Evolutionary conservation across 129 eudicot species (phyloP).

Genomic region (Arctium lappa): DNA sequence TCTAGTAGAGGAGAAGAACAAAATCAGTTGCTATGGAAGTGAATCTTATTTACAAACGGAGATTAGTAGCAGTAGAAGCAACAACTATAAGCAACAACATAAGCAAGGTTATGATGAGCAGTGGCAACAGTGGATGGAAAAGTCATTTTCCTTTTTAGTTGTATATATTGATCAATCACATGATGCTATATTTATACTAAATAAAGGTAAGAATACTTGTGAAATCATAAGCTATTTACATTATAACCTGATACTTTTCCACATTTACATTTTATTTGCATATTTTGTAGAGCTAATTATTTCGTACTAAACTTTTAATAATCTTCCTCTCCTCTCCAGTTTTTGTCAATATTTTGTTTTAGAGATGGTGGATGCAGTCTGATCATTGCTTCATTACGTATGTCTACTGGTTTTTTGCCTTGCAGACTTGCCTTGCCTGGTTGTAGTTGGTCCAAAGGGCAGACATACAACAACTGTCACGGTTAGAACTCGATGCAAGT

Average conservation of each 20-base stretch:
- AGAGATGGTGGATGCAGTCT: not conserved
- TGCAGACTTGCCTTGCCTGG: constrained; percentile 71
- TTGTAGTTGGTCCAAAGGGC: constrained; percentile 98
- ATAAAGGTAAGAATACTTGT: not conserved
- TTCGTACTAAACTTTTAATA: not conserved
- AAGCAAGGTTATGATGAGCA: no score
- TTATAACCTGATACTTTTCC: not conserved
- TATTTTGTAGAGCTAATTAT: not conserved
- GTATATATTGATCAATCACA: no score
- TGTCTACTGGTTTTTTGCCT: not conserved
- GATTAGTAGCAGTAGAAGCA: no score
- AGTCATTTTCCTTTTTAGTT: no score
- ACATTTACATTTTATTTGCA: not conserved
- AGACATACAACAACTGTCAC: constrained; percentile 98
- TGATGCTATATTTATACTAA: not conserved
- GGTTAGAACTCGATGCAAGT: not conserved
- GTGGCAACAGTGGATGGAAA: no score
- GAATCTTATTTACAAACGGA: no score
- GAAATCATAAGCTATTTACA: not conserved
- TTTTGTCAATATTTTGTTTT: not conserved
- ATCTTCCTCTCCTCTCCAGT: not conserved
- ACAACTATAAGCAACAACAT: no score
- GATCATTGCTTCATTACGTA: not conserved
- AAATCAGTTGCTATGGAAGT: no score
- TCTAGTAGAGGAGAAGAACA: no score